Evolutionary conservation across 495 filamentous ascomycete species (phyloP), one percentile per base, ranked within the genome.

Genomic region (Neurospora sp.): DNA sequence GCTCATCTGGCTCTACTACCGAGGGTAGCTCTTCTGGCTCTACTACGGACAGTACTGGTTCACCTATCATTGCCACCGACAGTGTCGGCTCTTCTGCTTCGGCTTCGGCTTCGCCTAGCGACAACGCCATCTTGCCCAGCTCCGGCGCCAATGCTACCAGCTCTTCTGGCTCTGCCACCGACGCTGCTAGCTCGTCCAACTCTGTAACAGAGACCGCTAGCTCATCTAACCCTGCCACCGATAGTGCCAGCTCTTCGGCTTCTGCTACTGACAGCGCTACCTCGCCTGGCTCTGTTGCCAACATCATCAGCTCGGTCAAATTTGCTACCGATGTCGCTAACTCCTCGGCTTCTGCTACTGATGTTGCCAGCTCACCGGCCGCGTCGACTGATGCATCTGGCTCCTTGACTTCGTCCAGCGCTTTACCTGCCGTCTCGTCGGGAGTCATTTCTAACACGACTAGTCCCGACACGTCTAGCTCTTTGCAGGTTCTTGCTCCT

Each of bases 311-410:
- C 71, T 73, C 72, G 31, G 35, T 27, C 5, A 39, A 39, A n/a
- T 38, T 66, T n/a, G 20, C 72, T 23, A 69, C 40, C 71, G 73
- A 23, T 23, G 40, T 70, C n/a, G 70, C 74, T 69, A 54, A 49
- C 5, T 27, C 20, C 37, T 74, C 73, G 38, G 69, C 12, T 71
- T 16, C 72, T 66, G 37, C 44, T 20, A 38, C 72, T 38, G 39
- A 70, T 41, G 23, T 31, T n/a, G 20, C 44, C 14, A 66, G 54
- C 27, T 35, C 54, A 16, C 31, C 54, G 54, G 54, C 27, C 54
- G 54, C 27, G 54, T 66, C 27, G 27, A 66, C 54, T 66, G 54
- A 66, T 37, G 54, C 54, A 66, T 66, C 27, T 37, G 54, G 27
- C 54, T 66, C 27, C 54, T 35, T 66, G 54, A 66, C 54, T 35